Percentiles rank a stretch among this genome's conserved stretches.
Conservation (phyloP, 2,329 filamentous ascomycete genomes). For the Alternaria gansuensis region DNA sequence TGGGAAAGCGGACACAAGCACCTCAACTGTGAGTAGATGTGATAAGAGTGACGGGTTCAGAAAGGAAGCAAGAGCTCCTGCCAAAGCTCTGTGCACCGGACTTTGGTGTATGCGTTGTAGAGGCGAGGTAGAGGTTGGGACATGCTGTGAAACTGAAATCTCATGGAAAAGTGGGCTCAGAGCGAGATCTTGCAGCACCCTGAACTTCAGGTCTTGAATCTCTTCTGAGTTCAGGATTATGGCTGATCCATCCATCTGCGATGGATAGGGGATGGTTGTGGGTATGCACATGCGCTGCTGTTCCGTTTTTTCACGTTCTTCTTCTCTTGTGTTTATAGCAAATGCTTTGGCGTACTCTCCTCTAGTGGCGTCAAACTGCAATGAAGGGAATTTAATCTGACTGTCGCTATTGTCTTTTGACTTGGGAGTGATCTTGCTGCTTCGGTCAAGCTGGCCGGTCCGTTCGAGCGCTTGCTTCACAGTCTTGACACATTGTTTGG, state of each 20-base stretch:
- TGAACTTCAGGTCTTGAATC: not conserved
- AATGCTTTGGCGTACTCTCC: constrained; percentile 4
- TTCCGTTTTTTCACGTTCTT: not conserved
- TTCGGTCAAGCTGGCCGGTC: constrained; percentile 38
- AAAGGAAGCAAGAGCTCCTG: constrained; percentile 25
- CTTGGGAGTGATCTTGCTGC: constrained; percentile 40
- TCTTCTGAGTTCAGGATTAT: not conserved
- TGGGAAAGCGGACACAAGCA: constrained; percentile 41
- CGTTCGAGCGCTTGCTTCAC: constrained; percentile 53
- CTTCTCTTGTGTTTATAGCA: not conserved
- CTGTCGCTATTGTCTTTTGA: not conserved
- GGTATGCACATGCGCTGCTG: constrained; percentile 33
- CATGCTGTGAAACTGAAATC: constrained; percentile 27
- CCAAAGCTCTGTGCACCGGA: constrained; percentile 36
- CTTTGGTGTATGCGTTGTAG: constrained; percentile 20
- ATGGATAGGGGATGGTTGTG: constrained; percentile 25
- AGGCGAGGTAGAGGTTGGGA: not conserved
- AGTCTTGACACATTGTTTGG: constrained; percentile 48
- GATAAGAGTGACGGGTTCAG: constrained; percentile 22
- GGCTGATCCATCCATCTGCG: not conserved
- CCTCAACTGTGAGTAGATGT: constrained; percentile 25
- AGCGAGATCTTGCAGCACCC: constrained; percentile 19
- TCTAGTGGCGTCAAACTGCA: constrained; percentile 8
- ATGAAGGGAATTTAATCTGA: not conserved
- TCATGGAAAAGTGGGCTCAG: constrained; percentile 22